phyloP scores from a whole-genome alignment of 192 early-diverging fungal genomes.

The Backusella australiensis region DNA sequence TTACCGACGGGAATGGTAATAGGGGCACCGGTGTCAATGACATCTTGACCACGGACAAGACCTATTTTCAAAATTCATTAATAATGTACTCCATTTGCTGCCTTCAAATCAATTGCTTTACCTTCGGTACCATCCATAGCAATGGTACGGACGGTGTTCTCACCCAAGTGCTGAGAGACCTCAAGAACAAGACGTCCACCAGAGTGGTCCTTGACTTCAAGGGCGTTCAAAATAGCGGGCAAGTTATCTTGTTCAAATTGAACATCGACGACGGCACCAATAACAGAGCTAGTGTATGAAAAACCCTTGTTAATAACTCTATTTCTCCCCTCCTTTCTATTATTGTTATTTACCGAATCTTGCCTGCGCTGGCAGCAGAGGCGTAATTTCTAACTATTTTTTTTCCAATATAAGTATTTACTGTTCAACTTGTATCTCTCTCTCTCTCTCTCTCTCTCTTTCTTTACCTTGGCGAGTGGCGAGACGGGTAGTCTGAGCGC shows the following conservation, averaged over 20 bases:
- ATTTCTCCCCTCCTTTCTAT: neutral
- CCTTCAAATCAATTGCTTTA: neutral
- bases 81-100: neutral
- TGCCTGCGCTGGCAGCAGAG: constrained; percentile 17
- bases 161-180: constrained; percentile 96
- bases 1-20: constrained; percentile 92
- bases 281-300: constrained; percentile 86
- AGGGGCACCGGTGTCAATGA: constrained; percentile 90
- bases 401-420: neutral
- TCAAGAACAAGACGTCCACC: constrained; percentile 89
- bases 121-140: constrained; percentile 98
- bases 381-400: constrained; percentile 14
- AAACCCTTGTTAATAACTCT: neutral
- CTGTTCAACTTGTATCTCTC: neutral
- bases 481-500: constrained; percentile 29
- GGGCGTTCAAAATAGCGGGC: constrained; percentile 95
- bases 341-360: constrained; percentile 31
- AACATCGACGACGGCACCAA: constrained; percentile 99
- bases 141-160: constrained; percentile 99
- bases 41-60: constrained; percentile 94
- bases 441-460: neutral
- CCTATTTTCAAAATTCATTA: constrained; percentile 31
- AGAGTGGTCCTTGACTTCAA: constrained; percentile 85
- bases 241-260: constrained; percentile 90
- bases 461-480: constrained; percentile 22